Conservation (phyloP, 2,329 filamentous ascomycete genomes). For the Hypoxylon sp. region DNA sequence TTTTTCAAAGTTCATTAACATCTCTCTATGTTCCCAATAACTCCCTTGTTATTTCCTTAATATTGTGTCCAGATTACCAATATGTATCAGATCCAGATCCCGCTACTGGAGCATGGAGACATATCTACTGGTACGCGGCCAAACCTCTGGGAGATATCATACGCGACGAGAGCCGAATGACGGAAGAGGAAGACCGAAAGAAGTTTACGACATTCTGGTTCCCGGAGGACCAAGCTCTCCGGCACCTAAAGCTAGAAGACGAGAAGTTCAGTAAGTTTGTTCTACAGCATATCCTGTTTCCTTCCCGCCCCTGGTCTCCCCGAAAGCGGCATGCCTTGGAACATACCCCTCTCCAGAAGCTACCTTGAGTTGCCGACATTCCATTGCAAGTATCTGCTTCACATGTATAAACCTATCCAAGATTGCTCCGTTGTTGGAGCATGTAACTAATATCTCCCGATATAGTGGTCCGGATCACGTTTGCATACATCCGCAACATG, state of each 20-base stretch:
- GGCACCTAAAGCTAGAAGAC: conserved; percentile 43
- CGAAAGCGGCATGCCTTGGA: neutral
- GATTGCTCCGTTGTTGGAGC: neutral
- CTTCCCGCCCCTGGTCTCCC: neutral
- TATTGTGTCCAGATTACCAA: too few relatives aligned
- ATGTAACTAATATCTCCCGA: conserved; percentile 18
- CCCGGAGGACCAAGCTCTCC: conserved; percentile 39
- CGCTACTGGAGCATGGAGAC: conserved; percentile 42
- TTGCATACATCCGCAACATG: conserved; percentile 43
- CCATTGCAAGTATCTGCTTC: too few relatives aligned
- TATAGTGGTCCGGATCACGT: conserved; percentile 43
- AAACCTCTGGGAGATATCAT: conserved; percentile 35
- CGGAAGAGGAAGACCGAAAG: conserved; percentile 39
- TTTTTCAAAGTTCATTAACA: conserved; percentile 13
- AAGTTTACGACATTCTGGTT: conserved; percentile 46
- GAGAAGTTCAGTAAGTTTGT: conserved; percentile 44
- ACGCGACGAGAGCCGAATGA: conserved; percentile 42
- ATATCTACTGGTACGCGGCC: conserved; percentile 40
- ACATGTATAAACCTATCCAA: too few relatives aligned
- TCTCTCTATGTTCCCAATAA: neutral
- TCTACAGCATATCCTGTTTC: neutral
- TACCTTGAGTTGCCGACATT: neutral
- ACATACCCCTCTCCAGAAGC: neutral
- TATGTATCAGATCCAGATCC: conserved; percentile 43
- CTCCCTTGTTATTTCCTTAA: neutral